Conservation (phyloP, 805 yeast genomes). For the Cyberlindnera xylosilytica region DNA sequence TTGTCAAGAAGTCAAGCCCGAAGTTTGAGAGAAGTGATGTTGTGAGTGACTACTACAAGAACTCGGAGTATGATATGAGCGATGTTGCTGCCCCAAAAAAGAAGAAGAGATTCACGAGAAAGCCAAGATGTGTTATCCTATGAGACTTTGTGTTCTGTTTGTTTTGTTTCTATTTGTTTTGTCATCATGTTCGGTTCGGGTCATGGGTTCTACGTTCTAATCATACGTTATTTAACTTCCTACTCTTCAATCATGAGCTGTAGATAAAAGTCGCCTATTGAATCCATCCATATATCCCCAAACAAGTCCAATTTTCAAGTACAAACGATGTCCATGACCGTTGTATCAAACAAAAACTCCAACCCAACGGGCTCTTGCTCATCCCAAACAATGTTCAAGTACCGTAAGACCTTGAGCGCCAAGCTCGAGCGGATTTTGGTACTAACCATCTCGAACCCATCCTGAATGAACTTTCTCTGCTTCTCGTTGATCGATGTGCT, state of each 20-base stretch:
- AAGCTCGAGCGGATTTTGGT: constrained; percentile 18
- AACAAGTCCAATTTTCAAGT: constrained; percentile 2
- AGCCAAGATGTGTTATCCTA: constrained; percentile 8
- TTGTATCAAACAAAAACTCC: constrained; percentile 26
- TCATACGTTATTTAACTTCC: too few species aligned
- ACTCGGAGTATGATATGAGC: constrained; percentile 18
- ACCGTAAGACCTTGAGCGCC: constrained; percentile 23
- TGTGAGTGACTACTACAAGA: constrained; percentile 16
- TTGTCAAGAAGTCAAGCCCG: constrained; percentile 3
- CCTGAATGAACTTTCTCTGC: constrained; percentile 15
- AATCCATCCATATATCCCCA: neutral
- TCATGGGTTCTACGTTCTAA: too few species aligned
- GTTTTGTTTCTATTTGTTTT: neutral
- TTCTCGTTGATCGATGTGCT: constrained; percentile 15
- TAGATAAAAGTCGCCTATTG: too few species aligned
- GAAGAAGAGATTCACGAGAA: constrained; percentile 9
- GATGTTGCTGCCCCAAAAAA: constrained; percentile 4
- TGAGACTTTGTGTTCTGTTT: neutral
- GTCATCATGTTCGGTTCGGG: neutral
- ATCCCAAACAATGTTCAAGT: constrained; percentile 24
- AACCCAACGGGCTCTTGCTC: constrained; percentile 22
- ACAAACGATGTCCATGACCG: constrained; percentile 25
- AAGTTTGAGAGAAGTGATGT: constrained; percentile 2
- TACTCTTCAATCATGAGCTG: too few species aligned
- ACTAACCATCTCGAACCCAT: constrained; percentile 16